Percentiles rank a stretch among this genome's conserved stretches.
Evolutionary conservation across 495 filamentous ascomycete species (phyloP).

Genomic region (Zalerion maritima): DNA sequence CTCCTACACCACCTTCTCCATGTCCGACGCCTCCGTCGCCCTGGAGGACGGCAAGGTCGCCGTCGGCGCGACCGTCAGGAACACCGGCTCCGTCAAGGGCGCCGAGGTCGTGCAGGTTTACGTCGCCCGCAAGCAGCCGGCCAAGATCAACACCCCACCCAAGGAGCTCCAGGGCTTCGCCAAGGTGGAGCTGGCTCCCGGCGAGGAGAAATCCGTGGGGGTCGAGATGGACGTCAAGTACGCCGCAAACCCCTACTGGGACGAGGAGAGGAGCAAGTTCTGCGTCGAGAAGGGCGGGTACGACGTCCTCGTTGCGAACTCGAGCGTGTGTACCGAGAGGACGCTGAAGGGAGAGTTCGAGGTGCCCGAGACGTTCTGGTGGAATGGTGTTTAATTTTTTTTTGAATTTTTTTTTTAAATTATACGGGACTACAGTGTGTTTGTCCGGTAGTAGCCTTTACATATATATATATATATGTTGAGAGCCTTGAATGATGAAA

Average conservation of each 20-base stretch:
- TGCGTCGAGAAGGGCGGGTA: constrained; percentile 51
- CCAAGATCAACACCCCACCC: constrained; percentile 41
- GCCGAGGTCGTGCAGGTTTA: constrained; percentile 56
- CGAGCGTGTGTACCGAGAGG: constrained; percentile 27
- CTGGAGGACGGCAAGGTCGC: constrained; percentile 22
- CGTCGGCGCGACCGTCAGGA: constrained; percentile 27
- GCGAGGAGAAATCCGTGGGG: constrained; percentile 42
- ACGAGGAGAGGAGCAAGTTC: constrained; percentile 52
- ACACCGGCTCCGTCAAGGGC: constrained; percentile 50
- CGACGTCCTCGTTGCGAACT: constrained; percentile 36
- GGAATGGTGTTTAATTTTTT: constrained; percentile 29
- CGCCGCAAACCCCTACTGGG: constrained; percentile 55
- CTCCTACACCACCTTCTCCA: constrained; percentile 54
- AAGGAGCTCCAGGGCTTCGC: constrained; percentile 62
- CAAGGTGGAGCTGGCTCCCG: constrained; percentile 50
- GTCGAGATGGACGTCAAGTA: constrained; percentile 44
- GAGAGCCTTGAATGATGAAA: too few relatives aligned
- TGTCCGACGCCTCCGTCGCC: constrained; percentile 33
- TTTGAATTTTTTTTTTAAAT: too few relatives aligned
- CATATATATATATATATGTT: too few relatives aligned
- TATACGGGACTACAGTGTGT: too few relatives aligned
- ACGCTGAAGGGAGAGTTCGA: constrained; percentile 31
- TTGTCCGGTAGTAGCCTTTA: too few relatives aligned
- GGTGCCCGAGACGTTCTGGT: constrained; percentile 43
- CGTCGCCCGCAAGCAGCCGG: constrained; percentile 26